Evolutionary conservation across 225 moss, liverwort and hornwort genomes (phyloP).

Genomic region (Takakia lepidozioides): DNA sequence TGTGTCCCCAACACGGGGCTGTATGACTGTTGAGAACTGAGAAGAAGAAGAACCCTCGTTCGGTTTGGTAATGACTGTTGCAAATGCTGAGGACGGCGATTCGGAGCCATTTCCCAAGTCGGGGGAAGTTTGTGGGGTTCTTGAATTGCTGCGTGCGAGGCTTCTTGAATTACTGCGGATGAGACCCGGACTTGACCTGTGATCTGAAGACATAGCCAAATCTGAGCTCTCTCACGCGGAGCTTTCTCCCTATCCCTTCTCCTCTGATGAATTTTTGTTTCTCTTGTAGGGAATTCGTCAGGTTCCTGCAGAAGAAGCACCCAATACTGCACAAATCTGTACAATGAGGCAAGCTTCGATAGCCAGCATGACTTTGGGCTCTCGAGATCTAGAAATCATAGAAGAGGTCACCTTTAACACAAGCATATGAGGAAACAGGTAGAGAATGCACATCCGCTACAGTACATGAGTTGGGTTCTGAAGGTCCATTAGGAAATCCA

Average conservation of each 20-base stretch:
- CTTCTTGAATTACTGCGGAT: not conserved
- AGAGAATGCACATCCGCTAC: too few species aligned
- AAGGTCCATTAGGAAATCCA: too few species aligned
- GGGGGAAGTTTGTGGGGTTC: slow-evolving; percentile 1
- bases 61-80: slow-evolving; percentile 75
- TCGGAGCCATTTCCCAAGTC: not conserved
- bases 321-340: too few species aligned
- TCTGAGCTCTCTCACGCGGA: not conserved
- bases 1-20: slow-evolving; percentile 40
- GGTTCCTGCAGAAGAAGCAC: too few species aligned
- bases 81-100: slow-evolving; percentile 54
- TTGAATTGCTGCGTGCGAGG: not conserved
- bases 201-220: slow-evolving; percentile 3
- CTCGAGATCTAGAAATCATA: too few species aligned
- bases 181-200: slow-evolving; percentile 1
- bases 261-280: too few species aligned
- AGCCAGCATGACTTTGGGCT: too few species aligned
- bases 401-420: too few species aligned
- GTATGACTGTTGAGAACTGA: slow-evolving; percentile 78
- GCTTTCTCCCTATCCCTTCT: not conserved
- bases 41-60: slow-evolving; percentile 40
- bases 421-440: too few species aligned
- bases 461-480: too few species aligned
- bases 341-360: too few species aligned
- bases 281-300: too few species aligned